A percentile compares a stretch with the other conserved stretches of the same genome.
Evolutionary conservation across 2,329 filamentous ascomycete species (phyloP).

Genomic region (Fonsecaea monophora): DNA sequence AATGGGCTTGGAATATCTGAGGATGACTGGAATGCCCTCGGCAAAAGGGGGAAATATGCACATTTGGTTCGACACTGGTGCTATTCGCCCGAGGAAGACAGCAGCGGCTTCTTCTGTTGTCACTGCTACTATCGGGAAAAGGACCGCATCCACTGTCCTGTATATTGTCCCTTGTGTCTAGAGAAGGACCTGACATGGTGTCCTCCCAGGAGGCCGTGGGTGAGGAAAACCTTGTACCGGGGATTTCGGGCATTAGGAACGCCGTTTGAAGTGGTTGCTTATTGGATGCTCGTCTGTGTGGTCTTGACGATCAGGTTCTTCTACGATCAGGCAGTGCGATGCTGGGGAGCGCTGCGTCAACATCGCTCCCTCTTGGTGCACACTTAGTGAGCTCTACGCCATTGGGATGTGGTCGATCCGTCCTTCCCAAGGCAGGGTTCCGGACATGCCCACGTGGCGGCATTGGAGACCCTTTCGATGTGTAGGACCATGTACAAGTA

Average conservation of each 20-base stretch:
- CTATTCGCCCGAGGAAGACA: constrained; percentile 27
- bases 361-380: background rate
- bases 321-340: constrained; percentile 9
- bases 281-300: constrained; percentile 9
- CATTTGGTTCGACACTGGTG: constrained; percentile 36
- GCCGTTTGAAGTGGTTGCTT: constrained; percentile 14
- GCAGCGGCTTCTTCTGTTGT: constrained; percentile 31
- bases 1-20: constrained; percentile 22
- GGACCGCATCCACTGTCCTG: constrained; percentile 12
- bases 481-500: background rate
- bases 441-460: background rate
- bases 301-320: constrained; percentile 12
- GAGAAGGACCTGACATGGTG: constrained; percentile 31
- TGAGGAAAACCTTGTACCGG: constrained; percentile 13
- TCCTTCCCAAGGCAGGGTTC: background rate
- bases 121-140: constrained; percentile 20
- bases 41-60: constrained; percentile 31
- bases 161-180: constrained; percentile 32
- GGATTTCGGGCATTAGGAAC: background rate
- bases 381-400: background rate
- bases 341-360: constrained; percentile 14
- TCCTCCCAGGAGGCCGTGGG: constrained; percentile 20
- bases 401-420: background rate
- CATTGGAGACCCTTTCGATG: background rate
- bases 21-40: constrained; percentile 30